A percentile compares a stretch with the other conserved stretches of the same genome.
These are phyloP conservation scores for Melanogaster broomeanus DNA, from an alignment of 768 basidiomycete species.

Conservation along the genomic window DNA sequence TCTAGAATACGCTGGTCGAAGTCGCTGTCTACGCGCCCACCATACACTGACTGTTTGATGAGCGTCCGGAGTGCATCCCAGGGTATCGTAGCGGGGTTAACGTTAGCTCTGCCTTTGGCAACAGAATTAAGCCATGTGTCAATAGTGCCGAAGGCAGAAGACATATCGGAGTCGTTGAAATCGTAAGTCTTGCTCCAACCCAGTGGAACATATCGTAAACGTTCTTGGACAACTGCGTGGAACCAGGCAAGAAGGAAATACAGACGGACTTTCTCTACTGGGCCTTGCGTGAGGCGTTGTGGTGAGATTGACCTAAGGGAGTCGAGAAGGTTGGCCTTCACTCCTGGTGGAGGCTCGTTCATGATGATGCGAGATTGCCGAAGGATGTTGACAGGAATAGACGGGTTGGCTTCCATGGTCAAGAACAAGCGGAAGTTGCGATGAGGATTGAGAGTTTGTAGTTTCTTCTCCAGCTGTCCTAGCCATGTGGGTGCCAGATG, in stretches of 20 bases:
- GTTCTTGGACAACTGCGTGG: conserved; percentile 97
- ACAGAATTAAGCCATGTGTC: conserved; percentile 83
- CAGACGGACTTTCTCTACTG: conserved; percentile 87
- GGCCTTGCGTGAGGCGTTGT: conserved; percentile 77
- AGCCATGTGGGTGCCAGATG: conserved; percentile 97
- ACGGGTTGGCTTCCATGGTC: conserved; percentile 95
- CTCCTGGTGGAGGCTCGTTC: conserved; percentile 97
- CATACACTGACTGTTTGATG: conserved; percentile 95
- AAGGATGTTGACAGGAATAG: conserved; percentile 94
- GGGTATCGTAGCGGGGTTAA: conserved; percentile 89
- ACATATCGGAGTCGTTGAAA: conserved; percentile 98
- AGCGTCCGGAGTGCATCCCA: conserved; percentile 95
- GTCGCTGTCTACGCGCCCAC: conserved; percentile 91
- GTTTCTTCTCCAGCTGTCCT: conserved; percentile 92
- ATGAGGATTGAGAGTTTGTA: conserved; percentile 89
- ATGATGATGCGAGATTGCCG: conserved; percentile 95
- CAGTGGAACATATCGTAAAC: conserved; percentile 91
- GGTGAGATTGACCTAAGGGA: conserved; percentile 76
- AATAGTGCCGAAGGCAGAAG: conserved; percentile 88
- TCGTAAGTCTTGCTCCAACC: conserved; percentile 98
- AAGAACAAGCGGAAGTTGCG: conserved; percentile 95
- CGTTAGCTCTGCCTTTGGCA: conserved; percentile 87
- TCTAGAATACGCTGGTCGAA: conserved; percentile 93
- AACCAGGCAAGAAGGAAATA: conserved; percentile 99
- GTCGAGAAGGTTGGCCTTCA: conserved; percentile 95